These are phyloP conservation scores for Yarrowia sp. DNA, from an alignment of 805 yeast species.

Conservation along the genomic window DNA sequence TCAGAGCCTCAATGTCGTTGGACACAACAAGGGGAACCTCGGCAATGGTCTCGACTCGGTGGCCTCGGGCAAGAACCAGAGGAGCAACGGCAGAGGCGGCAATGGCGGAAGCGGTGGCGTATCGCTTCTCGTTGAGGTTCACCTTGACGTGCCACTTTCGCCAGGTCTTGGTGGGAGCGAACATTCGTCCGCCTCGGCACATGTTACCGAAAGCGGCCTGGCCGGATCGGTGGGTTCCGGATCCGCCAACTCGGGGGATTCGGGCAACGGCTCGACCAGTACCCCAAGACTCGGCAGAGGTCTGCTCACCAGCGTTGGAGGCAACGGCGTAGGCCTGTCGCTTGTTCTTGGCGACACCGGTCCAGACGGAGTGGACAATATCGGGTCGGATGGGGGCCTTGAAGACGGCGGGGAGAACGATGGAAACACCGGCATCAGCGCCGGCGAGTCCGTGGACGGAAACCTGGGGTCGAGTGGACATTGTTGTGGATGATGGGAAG, in stretches of 20 bases:
- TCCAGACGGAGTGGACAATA: conserved; percentile 98
- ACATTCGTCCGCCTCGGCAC: conserved; percentile 99
- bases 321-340: conserved; percentile 99
- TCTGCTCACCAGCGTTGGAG: conserved; percentile 99
- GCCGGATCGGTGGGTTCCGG: conserved; percentile 99
- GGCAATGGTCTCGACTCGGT: conserved; percentile 97
- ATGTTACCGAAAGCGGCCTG: conserved; percentile 99
- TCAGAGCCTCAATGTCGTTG: conserved; percentile 87
- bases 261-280: conserved; percentile 99
- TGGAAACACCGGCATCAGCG: conserved; percentile 79
- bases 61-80: conserved; percentile 99
- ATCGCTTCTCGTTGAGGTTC: conserved; percentile 99
- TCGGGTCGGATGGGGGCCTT: conserved; percentile 99
- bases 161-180: conserved; percentile 99
- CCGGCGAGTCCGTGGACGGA: conserved; percentile 90
- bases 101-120: conserved; percentile 99
- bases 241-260: conserved; percentile 99
- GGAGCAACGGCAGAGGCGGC: conserved; percentile 99
- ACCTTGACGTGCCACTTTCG: conserved; percentile 99
- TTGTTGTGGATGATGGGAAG: conserved; percentile 2
- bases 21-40: conserved; percentile 98
- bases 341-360: conserved; percentile 99
- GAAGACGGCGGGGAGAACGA: conserved; percentile 98
- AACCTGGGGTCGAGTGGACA: conserved; percentile 86
- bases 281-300: conserved; percentile 99